Evolutionary conservation across 345 rosid genomes (phyloP).

Genomic region (Sonneratia alba): DNA sequence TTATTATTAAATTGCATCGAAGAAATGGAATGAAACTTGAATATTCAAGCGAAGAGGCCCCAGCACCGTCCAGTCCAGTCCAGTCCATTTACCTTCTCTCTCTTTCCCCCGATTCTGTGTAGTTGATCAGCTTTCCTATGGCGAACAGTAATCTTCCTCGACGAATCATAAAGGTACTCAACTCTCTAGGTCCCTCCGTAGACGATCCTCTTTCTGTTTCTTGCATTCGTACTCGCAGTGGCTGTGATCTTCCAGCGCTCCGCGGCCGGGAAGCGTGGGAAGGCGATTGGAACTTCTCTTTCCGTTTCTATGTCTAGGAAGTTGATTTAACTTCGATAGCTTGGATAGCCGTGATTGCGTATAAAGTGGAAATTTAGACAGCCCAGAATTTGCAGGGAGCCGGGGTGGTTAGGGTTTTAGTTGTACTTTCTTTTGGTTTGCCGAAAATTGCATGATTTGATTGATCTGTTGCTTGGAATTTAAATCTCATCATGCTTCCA

Average conservation of each 20-base stretch:
- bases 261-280: neutral
- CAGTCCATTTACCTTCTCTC: neutral
- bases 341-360: neutral
- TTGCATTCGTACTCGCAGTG: neutral
- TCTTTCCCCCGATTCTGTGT: neutral
- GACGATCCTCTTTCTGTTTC: neutral
- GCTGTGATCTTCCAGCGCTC: neutral
- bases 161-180: conserved; percentile 9
- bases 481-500: neutral
- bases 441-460: neutral
- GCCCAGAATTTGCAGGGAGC: too few relatives aligned
- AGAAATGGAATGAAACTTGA: neutral
- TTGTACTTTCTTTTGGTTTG: neutral
- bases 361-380: too few relatives aligned
- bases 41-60: neutral
- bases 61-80: neutral
- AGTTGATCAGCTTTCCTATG: conserved; percentile 3
- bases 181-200: neutral
- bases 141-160: conserved; percentile 15
- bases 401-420: neutral
- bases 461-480: neutral
- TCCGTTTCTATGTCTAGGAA: neutral
- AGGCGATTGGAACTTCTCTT: neutral
- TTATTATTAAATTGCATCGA: too few relatives aligned
- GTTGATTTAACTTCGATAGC: neutral